phyloP scores from a whole-genome alignment of 2,329 filamentous ascomycete species.

The Cytospora piceae region DNA sequence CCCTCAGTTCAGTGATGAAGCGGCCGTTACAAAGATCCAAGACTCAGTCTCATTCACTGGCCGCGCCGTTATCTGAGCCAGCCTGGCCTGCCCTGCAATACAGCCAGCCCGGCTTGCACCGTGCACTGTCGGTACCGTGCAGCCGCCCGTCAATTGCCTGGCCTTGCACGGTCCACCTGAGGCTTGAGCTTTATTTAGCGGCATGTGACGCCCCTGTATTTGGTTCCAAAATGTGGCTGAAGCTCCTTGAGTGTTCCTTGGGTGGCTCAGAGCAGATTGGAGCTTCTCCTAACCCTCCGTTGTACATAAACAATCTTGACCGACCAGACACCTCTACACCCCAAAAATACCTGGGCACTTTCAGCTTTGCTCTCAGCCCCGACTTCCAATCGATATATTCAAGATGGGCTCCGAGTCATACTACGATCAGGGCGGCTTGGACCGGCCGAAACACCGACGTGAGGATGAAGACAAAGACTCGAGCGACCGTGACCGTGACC shows the following conservation, averaged over 20 bases:
- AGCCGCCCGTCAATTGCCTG: neutral
- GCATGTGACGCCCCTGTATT: neutral
- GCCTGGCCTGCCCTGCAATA: slow-evolving; percentile 12
- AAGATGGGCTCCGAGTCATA: slow-evolving; percentile 16
- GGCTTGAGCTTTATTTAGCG: neutral
- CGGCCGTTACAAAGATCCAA: slow-evolving; percentile 4
- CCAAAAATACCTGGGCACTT: neutral
- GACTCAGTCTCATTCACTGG: slow-evolving; percentile 1
- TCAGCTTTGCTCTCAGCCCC: neutral
- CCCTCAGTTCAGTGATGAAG: neutral
- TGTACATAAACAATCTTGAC: neutral
- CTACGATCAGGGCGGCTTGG: slow-evolving; percentile 12
- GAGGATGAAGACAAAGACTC: slow-evolving; percentile 15
- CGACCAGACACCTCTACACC: neutral
- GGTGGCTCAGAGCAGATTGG: neutral
- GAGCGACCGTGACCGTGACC: slow-evolving; percentile 10
- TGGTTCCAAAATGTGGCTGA: neutral
- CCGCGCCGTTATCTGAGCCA: slow-evolving; percentile 5
- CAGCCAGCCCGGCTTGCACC: neutral
- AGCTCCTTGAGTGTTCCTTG: neutral
- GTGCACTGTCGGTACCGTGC: neutral
- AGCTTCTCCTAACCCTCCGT: neutral
- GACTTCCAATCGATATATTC: neutral
- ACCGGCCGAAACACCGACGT: neutral
- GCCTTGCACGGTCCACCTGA: neutral